Evolutionary conservation across 2,329 filamentous ascomycete species (phyloP), one percentile per base, ranked within the genome.

Genomic region (Paracorniculantispora psalliotae): DNA sequence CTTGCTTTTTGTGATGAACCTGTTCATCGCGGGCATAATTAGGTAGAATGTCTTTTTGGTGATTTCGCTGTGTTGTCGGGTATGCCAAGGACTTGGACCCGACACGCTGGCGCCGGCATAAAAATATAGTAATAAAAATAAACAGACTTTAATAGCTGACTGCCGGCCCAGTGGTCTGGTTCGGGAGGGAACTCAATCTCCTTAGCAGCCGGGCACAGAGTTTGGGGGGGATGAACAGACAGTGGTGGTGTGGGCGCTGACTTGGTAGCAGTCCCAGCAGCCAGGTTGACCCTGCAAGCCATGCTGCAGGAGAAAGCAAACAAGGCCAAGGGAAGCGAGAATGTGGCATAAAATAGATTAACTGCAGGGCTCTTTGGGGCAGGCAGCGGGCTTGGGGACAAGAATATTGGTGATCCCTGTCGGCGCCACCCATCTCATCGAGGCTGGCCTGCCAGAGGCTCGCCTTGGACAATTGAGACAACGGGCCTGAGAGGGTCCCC

Each of bases 371-470:
- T n/a, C 17, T 10, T 47, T 23, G 13, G 23, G 44, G 44, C 13
- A 47, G 26, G 23, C 23, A 47, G n/a, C n/a, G n/a, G n/a, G n/a
- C n/a, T n/a, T n/a, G n/a, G n/a, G n/a, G 23, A 25, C 23, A 13
- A 41, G 49, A 28, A 41, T 8, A 30, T 21, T n/a, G n/a, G 43
- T 19, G 43, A 47, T 23, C 52, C 52, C n/a, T 55, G 52, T 23
- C 17, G 28, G 30, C 41, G 52, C 52, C 52, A 55, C 52, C 28
- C 43, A 55, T 55, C 52, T 47, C 52, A 55, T 55, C 52, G 43
- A 46, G 23, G 43, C 43, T 46, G 33, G 30, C 30, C 30, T 12
- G 6, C 6, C 30, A 6, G n/a, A n/a, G n/a, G n/a, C n/a, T 35
- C 3, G 43, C 21, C n/a, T 23, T 23, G n/a, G 17, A 30, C 50